Percentiles rank a stretch among this genome's conserved stretches.
Conservation (phyloP, 2,329 filamentous ascomycete genomes). For the Fusarium piperis region DNA sequence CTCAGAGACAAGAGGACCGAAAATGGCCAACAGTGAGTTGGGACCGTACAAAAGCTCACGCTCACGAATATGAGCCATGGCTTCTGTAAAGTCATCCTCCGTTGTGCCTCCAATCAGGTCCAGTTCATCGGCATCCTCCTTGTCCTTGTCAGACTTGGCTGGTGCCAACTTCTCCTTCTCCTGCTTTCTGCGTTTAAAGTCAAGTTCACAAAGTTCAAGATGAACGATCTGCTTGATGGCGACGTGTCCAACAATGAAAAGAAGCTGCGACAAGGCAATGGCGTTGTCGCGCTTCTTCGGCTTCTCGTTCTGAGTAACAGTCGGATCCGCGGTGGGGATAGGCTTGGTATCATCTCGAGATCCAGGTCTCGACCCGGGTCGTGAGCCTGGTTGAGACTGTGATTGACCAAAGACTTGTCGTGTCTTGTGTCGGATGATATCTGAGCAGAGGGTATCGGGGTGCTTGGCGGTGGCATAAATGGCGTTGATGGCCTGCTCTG, state of each 20-base stretch:
- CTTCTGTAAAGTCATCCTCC: slow-evolving; percentile 91
- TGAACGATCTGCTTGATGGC: slow-evolving; percentile 99
- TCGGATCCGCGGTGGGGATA: slow-evolving; percentile 44
- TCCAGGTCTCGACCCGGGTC: slow-evolving; percentile 59
- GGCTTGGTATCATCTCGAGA: slow-evolving; percentile 56
- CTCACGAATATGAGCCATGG: slow-evolving; percentile 84
- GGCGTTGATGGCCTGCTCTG: slow-evolving; percentile 94
- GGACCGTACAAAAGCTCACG: slow-evolving; percentile 84
- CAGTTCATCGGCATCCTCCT: slow-evolving; percentile 83
- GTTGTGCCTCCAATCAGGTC: slow-evolving; percentile 97
- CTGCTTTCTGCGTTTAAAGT: slow-evolving; percentile 96
- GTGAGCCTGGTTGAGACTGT: slow-evolving; percentile 53
- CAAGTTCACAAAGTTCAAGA: slow-evolving; percentile 94
- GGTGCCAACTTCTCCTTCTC: slow-evolving; percentile 78
- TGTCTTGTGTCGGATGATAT: slow-evolving; percentile 88
- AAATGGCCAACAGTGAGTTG: slow-evolving; percentile 85
- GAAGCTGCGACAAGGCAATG: slow-evolving; percentile 83
- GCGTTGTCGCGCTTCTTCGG: slow-evolving; percentile 72
- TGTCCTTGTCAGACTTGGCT: slow-evolving; percentile 60
- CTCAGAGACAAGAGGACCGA: slow-evolving; percentile 90
- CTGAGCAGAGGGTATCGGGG: slow-evolving; percentile 91
- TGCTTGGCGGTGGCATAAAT: slow-evolving; percentile 96
- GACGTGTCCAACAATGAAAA: slow-evolving; percentile 95
- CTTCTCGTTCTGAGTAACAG: slow-evolving; percentile 50
- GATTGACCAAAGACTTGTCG: slow-evolving; percentile 75